Percentiles rank a stretch among this genome's conserved stretches.
Conservation (phyloP, 2,329 filamentous ascomycete species). For the Ascocoryne sarcoides region DNA sequence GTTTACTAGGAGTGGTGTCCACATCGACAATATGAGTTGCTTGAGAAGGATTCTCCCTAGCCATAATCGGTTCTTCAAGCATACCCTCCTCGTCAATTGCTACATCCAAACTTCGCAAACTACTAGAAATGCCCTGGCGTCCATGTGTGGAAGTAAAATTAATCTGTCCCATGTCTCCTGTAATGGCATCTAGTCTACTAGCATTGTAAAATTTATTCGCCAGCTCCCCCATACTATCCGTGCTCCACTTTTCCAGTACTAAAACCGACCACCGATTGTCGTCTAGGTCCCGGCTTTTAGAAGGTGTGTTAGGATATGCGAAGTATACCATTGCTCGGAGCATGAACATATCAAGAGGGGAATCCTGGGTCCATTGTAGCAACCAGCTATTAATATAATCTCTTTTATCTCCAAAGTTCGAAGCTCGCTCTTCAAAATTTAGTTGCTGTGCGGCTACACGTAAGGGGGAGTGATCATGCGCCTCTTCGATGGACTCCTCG, state of each 20-base stretch:
- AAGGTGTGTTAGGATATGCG: slow-evolving; percentile 5
- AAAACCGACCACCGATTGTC: slow-evolving; percentile 16
- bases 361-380: slow-evolving; percentile 16
- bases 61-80: background rate
- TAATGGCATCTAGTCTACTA: slow-evolving; percentile 14
- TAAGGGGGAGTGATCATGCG: slow-evolving; percentile 14
- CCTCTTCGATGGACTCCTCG: slow-evolving; percentile 15
- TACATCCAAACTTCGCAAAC: slow-evolving; percentile 7
- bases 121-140: slow-evolving; percentile 6
- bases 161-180: slow-evolving; percentile 7
- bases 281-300: slow-evolving; percentile 4
- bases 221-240: slow-evolving; percentile 10
- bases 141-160: slow-evolving; percentile 5
- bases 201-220: slow-evolving; percentile 10
- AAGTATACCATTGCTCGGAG: slow-evolving; percentile 12
- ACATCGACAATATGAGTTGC: too few species aligned
- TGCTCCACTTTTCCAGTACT: slow-evolving; percentile 14
- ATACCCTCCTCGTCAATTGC: slow-evolving; percentile 3
- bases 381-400: slow-evolving; percentile 20
- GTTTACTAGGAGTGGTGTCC: too few species aligned
- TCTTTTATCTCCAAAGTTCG: slow-evolving; percentile 12
- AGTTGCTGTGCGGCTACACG: slow-evolving; percentile 10
- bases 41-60: slow-evolving; percentile 3
- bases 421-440: background rate
- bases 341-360: slow-evolving; percentile 12